A percentile compares a stretch with the other conserved stretches of the same genome.
These are phyloP conservation scores for Colletotrichum zoysiae DNA, from an alignment of 2,329 filamentous ascomycete species.

Conservation along the genomic window DNA sequence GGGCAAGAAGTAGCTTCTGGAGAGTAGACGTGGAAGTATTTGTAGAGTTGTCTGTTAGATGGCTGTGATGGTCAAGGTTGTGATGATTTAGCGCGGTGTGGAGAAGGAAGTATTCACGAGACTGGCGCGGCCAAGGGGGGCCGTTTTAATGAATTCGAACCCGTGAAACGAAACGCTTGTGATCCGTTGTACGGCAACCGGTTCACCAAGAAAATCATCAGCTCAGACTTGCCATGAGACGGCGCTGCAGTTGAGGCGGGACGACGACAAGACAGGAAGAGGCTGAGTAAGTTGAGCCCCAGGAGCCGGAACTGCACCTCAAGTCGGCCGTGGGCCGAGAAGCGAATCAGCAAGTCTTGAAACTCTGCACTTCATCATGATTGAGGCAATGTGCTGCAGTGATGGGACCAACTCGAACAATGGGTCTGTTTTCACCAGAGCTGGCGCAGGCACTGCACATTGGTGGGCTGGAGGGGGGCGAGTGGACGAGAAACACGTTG, in stretches of 20 bases:
- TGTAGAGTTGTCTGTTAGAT: constrained; percentile 6
- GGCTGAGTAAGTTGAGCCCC: constrained; percentile 33
- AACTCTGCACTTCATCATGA: constrained; percentile 39
- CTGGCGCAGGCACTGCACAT: not conserved
- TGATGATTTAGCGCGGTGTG: constrained; percentile 33
- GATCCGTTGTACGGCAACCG: constrained; percentile 25
- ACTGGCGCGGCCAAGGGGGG: constrained; percentile 23
- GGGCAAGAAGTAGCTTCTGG: not conserved
- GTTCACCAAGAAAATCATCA: constrained; percentile 37
- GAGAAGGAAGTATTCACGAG: constrained; percentile 20
- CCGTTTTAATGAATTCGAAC: constrained; percentile 40
- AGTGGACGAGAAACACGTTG: constrained; percentile 8
- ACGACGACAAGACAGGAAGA: constrained; percentile 40
- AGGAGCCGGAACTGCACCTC: constrained; percentile 24
- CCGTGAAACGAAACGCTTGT: constrained; percentile 18
- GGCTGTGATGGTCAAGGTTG: constrained; percentile 3
- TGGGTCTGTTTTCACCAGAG: constrained; percentile 8
- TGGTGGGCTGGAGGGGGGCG: not conserved
- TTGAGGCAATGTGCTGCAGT: constrained; percentile 28
- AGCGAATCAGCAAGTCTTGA: constrained; percentile 30
- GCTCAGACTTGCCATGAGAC: constrained; percentile 41
- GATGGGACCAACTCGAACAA: constrained; percentile 31
- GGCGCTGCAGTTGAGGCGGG: constrained; percentile 34
- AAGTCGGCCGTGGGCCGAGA: constrained; percentile 31
- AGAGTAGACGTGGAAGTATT: constrained; percentile 9